phyloP scores from a whole-genome alignment of 352 stramenopile genomes.

The Pythium monospermum region DNA sequence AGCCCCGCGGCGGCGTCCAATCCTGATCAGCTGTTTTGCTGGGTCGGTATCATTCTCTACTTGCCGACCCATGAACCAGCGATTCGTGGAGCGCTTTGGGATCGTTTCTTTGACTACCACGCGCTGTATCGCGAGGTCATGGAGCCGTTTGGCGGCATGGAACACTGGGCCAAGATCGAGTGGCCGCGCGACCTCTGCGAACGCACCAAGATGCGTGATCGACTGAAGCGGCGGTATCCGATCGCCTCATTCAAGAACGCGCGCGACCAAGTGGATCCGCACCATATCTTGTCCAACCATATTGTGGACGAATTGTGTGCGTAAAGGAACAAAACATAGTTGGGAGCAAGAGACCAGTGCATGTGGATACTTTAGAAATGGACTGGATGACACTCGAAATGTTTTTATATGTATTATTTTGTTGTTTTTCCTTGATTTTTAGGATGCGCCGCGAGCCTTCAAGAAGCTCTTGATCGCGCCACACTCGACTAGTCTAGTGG shows the following conservation, averaged over 20 bases:
- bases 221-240: conserved; percentile 80
- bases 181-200: conserved; percentile 51
- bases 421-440: not conserved
- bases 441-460: no score
- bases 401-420: not conserved
- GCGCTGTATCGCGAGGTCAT: conserved; percentile 86
- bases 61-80: conserved; percentile 71
- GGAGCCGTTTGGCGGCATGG: conserved; percentile 82
- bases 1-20: conserved; percentile 88
- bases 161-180: conserved; percentile 98
- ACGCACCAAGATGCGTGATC: conserved; percentile 45
- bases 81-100: conserved; percentile 73
- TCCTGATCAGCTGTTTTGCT: conserved; percentile 81
- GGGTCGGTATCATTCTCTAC: conserved; percentile 99
- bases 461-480: conserved; percentile 2
- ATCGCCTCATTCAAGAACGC: conserved; percentile 88
- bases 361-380: no score
- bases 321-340: conserved; percentile 5
- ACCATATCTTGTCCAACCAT: conserved; percentile 90
- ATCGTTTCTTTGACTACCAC: conserved; percentile 93
- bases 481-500: conserved; percentile 5
- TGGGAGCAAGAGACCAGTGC: no score
- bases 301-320: conserved; percentile 81
- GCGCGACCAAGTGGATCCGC: conserved; percentile 88
- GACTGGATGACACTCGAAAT: no score